Evolutionary conservation across 2,329 filamentous ascomycete genomes (phyloP), one percentile per base, ranked within the genome.

Genomic region (Dactylellina sp.): DNA sequence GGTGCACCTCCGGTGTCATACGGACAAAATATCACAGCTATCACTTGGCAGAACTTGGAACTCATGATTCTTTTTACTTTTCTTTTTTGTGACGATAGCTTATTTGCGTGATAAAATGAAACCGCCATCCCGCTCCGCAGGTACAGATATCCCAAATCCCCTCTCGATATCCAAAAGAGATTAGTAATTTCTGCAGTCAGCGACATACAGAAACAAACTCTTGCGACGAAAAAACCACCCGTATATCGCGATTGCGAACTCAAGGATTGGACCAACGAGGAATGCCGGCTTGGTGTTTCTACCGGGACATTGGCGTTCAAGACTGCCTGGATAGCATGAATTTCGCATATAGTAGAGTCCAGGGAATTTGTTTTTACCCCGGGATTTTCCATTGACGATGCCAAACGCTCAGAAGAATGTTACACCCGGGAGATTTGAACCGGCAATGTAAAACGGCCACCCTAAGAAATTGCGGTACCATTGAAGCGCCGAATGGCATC

Each of bases 401-500:
- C 44, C 35, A 46, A 46, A 22, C 42, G 20, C 11, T 18, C 42
- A 22, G 16, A 46, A 22, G 14, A 22, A 22, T n/a, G 20, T 44
- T 64, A 46, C 44, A 25, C 49, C 28, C 12, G 37, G 37, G 37
- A 16, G n/a, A 40, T 3, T 12, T 16, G 6, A 40, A 40, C 28
- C 28, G 37, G 37, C 12, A 4, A 40, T 14, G 37, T 14, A 14
- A 4, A 4, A 3, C 12, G 9, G 6, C 3, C 4, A 25, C 25
- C 18, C 56, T 42, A 46, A 46, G 49, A 32, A 35, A 50, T 2
- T 50, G 6, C 24, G 47, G 49, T 61, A 28, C 28, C 40, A 50
- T 61, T 49, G 5, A 40, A 40, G 6, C 32, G 9, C 12, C 6
- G n/a, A 53, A 72, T 65, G 37, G 59, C 68, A 55, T 44, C 59